Percentiles rank a stretch among this genome's conserved stretches.
phyloP scores from a whole-genome alignment of 2,329 filamentous ascomycete genomes.

The Zymoseptoria pseudotritici region DNA sequence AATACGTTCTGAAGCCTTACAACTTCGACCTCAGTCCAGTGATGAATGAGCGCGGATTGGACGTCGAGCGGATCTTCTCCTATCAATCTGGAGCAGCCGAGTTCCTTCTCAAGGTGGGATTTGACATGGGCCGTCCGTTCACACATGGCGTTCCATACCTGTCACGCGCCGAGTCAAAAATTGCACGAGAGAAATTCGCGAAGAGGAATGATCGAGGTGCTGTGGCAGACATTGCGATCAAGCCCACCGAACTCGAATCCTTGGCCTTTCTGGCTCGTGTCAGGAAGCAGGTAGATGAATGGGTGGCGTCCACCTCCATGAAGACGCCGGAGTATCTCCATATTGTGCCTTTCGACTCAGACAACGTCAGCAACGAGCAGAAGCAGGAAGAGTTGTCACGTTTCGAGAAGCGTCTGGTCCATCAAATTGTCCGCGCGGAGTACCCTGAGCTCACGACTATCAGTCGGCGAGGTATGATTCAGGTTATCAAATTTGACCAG shows the following conservation, averaged over 20 bases:
- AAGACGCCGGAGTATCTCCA: conserved; percentile 26
- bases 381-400: conserved; percentile 38
- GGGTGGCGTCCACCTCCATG: conserved; percentile 33
- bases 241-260: conserved; percentile 45
- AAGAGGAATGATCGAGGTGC: conserved; percentile 37
- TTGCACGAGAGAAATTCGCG: conserved; percentile 39
- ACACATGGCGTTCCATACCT: conserved; percentile 54
- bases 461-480: conserved; percentile 36
- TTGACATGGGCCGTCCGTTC: conserved; percentile 52
- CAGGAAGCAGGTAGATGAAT: conserved; percentile 40
- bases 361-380: conserved; percentile 11
- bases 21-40: conserved; percentile 57
- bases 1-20: conserved; percentile 55
- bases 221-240: conserved; percentile 42
- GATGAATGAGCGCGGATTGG: conserved; percentile 42
- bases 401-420: conserved; percentile 58
- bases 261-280: conserved; percentile 45
- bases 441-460: conserved; percentile 44
- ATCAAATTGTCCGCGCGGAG: conserved; percentile 59
- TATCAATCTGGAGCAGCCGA: conserved; percentile 53
- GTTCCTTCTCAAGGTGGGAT: conserved; percentile 53
- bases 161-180: conserved; percentile 50
- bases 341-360: conserved; percentile 23
- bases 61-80: conserved; percentile 53
- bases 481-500: conserved; percentile 36